Evolutionary conservation across 108 stramenopile species (phyloP), one percentile per base, ranked within the genome.

Genomic region (Asterionellopsis glacialis): DNA sequence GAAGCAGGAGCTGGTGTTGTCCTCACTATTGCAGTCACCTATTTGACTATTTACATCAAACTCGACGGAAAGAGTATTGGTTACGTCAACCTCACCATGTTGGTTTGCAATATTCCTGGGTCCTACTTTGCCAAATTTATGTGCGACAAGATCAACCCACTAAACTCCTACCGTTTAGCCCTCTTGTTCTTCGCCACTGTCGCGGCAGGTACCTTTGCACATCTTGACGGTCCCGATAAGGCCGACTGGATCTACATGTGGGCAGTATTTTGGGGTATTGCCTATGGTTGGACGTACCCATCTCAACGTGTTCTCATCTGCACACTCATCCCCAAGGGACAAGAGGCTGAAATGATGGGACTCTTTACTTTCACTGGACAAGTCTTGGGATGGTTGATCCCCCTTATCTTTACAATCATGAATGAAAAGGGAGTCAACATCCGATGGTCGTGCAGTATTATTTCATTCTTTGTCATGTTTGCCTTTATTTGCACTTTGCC

Each of bases 241-340:
- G 64, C 64, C 25, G 43, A 33, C 3, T 51, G 57, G 22, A 67
- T 69, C 38, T 64, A 72, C 23, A 16, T 77, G 13, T 79, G 79
- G 54, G 68, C 59, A 0, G 57, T 63, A 1, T 33, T 81, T 0
- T 84, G 83, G 83, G 83, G 83, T 0, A 39, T 77, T 18, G 70
- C 75, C 13, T 23, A 81, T 14, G 83, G 77, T 18, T 84, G 83
- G 83, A 55, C 81, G 1, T 67, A 74, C 55, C 83, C 83, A 9
- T 72, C 71, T 13, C 70, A 84, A 28, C 33, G 73, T 7, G 63
- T 72, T 12, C 42, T 74, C 24, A 79, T 79, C 40, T 75, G 74
- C 28, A 65, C 42, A 23, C 16, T 70, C 24, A 65, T 72, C 21
- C 58, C 68, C 39, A 55, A 45, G 40, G 73, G 10, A 25, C 41